Evolutionary conservation across 2,329 filamentous ascomycete species (phyloP).

Genomic region (Metarhizium rileyi): DNA sequence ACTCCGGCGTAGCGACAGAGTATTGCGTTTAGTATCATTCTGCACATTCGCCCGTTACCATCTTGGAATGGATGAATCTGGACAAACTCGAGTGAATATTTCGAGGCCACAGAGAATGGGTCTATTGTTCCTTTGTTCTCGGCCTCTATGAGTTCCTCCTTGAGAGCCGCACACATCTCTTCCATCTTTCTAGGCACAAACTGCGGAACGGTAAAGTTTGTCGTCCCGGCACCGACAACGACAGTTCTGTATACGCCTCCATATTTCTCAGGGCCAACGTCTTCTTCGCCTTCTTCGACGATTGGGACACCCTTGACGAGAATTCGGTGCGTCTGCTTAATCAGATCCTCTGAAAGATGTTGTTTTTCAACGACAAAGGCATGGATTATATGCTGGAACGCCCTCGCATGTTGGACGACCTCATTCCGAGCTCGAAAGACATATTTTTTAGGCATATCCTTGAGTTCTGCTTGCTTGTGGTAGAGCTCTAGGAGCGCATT

Average conservation of each 20-base stretch:
- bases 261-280: conserved; percentile 11
- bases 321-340: conserved; percentile 12
- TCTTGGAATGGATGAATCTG: conserved; percentile 30
- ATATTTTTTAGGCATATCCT: not conserved
- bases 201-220: conserved; percentile 17
- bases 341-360: conserved; percentile 11
- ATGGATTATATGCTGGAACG: conserved; percentile 12
- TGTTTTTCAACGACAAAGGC: conserved; percentile 4
- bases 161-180: conserved; percentile 15
- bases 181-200: conserved; percentile 17
- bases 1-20: conserved; percentile 18
- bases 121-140: conserved; percentile 10
- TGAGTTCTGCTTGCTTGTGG: not conserved
- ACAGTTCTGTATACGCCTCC: conserved; percentile 16
- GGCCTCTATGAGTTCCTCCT: conserved; percentile 8
- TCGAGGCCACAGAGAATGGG: conserved; percentile 18
- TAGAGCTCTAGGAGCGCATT: conserved; percentile 4
- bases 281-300: conserved; percentile 1
- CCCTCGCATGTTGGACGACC: conserved; percentile 12
- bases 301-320: conserved; percentile 9
- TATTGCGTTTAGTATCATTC: conserved; percentile 27
- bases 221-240: conserved; percentile 15
- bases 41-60: conserved; percentile 27
- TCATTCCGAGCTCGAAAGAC: conserved; percentile 12
- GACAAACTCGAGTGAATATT: conserved; percentile 18